Evolutionary conservation across 345 rosid genomes (phyloP).

Genomic region (Hypericum androsaemum): DNA sequence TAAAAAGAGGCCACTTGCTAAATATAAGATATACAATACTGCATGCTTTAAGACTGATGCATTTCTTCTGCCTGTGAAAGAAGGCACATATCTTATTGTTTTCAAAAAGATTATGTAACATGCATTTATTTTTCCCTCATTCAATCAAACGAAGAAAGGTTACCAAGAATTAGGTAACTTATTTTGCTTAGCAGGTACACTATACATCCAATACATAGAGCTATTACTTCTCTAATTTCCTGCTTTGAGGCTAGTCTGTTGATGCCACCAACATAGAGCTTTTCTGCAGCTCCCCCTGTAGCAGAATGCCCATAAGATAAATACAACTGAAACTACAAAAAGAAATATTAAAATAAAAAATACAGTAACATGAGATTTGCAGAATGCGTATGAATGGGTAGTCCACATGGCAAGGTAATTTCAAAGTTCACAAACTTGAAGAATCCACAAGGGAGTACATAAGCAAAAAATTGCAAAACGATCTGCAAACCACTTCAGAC

Average conservation of each 20-base stretch:
- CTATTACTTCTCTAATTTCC: constrained; percentile 66
- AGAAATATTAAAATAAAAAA: not conserved
- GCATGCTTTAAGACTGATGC: no score
- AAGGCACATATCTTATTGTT: no score
- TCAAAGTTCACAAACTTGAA: no score
- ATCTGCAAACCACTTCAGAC: no score
- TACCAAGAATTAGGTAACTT: not conserved
- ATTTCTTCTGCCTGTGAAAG: no score
- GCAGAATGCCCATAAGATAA: constrained; percentile 6
- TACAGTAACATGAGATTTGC: not conserved
- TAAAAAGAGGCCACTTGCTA: not conserved
- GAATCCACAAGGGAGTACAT: no score
- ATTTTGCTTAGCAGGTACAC: constrained; percentile 3
- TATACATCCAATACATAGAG: constrained; percentile 7
- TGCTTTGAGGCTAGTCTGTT: constrained; percentile 49
- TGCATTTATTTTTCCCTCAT: no score
- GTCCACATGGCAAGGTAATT: no score
- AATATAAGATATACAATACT: no score
- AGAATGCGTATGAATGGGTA: not conserved
- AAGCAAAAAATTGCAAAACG: no score
- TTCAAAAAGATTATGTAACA: no score
- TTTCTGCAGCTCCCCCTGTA: constrained; percentile 38
- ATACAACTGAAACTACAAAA: constrained; percentile 7
- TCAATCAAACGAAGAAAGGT: no score
- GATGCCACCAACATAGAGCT: constrained; percentile 67